Evolutionary conservation across 139 green algal genomes (phyloP), one percentile per base, ranked within the genome.

Genomic region (Nannochloris sp.): DNA sequence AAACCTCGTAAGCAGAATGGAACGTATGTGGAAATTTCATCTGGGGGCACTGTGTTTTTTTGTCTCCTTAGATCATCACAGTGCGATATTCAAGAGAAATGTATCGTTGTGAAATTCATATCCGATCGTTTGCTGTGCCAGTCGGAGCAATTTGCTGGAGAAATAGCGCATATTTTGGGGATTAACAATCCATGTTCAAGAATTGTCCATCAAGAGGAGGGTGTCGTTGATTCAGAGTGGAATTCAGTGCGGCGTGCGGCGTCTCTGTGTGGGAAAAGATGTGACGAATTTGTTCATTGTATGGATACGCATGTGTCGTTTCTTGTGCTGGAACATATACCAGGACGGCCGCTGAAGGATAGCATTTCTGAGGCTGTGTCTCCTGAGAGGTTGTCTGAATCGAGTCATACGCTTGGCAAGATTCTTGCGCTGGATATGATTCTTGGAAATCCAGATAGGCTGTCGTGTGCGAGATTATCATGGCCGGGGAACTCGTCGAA

Each of bases 401-500:
- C 78, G 2, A 68, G 78, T 11, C 58, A 77, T 59, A 82, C 85
- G 55, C 57, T 89, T 31, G 84, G 84, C 18, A 66, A 70, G 57
- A 56, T 93, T 55, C 79, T 93, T 29, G 64, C 86, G 65, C 64
- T 91, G 58, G 87, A 95, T 67, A 83, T 85, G 76, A 59, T 87
- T 60, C 68, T 88, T 70, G 84, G 87, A 59, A 93, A 95, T 66
- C 57, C 86, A 1, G 87, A 95, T 76, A 66, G 87, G 12, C 71
- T 95, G 65, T 84, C 79, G 8, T 88, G 78, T 69, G 37, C 68
- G 16, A 75, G 74, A 5, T 81, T 95, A 48, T 74, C 61, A 3
- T 95, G 87, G 87, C 64, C 84, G 4, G 87, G 87, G 49, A 95
- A 95, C 76, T 44, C 64, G 16, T 66, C 64, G 43, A 87, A 86